A percentile compares a stretch with the other conserved stretches of the same genome.
phyloP scores from a whole-genome alignment of 805 yeast genomes.

The Yarrowia keelungensis region DNA sequence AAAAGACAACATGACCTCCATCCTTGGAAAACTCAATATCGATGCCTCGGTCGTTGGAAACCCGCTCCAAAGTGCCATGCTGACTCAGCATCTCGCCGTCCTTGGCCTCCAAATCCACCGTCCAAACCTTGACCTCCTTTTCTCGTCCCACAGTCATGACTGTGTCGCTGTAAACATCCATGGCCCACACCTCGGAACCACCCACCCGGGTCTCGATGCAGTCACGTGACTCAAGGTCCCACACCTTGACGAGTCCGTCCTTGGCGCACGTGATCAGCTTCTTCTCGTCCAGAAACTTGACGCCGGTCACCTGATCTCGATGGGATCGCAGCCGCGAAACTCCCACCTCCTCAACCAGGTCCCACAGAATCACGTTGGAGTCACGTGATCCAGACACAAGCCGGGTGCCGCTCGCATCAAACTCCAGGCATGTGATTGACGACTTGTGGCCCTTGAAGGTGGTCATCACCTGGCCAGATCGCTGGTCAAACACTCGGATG shows the following conservation, averaged over 20 bases:
- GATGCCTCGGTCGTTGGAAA: slow-evolving; percentile 60
- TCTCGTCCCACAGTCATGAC: slow-evolving; percentile 79
- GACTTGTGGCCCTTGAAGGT: slow-evolving; percentile 92
- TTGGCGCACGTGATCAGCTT: slow-evolving; percentile 73
- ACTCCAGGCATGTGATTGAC: slow-evolving; percentile 69
- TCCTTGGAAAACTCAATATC: slow-evolving; percentile 62
- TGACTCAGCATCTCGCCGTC: slow-evolving; percentile 53
- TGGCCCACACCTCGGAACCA: slow-evolving; percentile 92
- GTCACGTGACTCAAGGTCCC: slow-evolving; percentile 91
- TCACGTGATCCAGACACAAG: slow-evolving; percentile 87
- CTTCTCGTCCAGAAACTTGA: slow-evolving; percentile 57
- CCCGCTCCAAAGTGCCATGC: slow-evolving; percentile 56
- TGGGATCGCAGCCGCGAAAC: slow-evolving; percentile 86
- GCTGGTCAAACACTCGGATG: slow-evolving; percentile 88
- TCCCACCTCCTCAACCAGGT: slow-evolving; percentile 90
- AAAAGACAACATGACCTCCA: slow-evolving; percentile 55
- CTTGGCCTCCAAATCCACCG: slow-evolving; percentile 60
- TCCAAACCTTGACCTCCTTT: slow-evolving; percentile 85
- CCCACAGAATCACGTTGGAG: slow-evolving; percentile 89
- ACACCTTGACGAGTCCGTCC: slow-evolving; percentile 88
- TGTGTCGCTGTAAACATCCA: slow-evolving; percentile 57
- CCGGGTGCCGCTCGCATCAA: slow-evolving; percentile 84
- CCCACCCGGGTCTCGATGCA: slow-evolving; percentile 95
- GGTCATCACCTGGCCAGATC: slow-evolving; percentile 77
- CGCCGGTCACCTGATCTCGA: slow-evolving; percentile 84